Base-by-base conservation (phyloP, 2,329 filamentous ascomycete genomes). In the Chaetomiaceae sp. region DNA sequence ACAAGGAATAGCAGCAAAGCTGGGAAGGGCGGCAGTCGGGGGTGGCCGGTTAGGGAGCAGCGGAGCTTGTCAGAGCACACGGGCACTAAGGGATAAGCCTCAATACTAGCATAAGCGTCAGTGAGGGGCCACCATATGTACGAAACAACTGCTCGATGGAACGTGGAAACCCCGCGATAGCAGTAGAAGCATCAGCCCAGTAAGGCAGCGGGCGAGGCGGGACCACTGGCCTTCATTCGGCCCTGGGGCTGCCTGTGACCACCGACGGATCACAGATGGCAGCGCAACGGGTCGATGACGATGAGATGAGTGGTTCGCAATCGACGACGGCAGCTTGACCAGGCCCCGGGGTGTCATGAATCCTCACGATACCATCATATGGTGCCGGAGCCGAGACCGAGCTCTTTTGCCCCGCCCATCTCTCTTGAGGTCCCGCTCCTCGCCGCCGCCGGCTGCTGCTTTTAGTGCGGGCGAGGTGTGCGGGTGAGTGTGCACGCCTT, bases 61-160 rank as follows among this genome's bases (percentile, higher is more conserved):
- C n/a, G 18, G 11, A 10, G 13, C 23, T 25, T 29, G 42, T 34
- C 41, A 34, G 27, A 55, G 47, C 53, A 55, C 54, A 53, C 50
- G 54, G 52, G 44, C 51, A 36, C 38, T 34, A 42, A 37, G 18
- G 30, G 27, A 32, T 33, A 58, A 42, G 47, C 50, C 51, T 56
- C 55, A 34, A 25, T 51, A 56, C 51, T 60, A 34, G 55, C 58
- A 60, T 54, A 58, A n/a, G 50, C 55, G 57, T 54, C 53, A 59
- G 54, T 53, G 57, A 61, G 58, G 57, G 55, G 54, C 42, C 25
- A 29, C 40, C 42, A n/a, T n/a, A n/a, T n/a, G n/a, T n/a, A n/a
- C n/a, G n/a, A n/a, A n/a, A n/a, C n/a, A 27, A 11, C 16, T 42
- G 30, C 25, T 41, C 16, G 43, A 54, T 50, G 51, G 51, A 46